Evolutionary conservation across 345 rosid genomes (phyloP).

Genomic region (Abelmoschus esculentus): DNA sequence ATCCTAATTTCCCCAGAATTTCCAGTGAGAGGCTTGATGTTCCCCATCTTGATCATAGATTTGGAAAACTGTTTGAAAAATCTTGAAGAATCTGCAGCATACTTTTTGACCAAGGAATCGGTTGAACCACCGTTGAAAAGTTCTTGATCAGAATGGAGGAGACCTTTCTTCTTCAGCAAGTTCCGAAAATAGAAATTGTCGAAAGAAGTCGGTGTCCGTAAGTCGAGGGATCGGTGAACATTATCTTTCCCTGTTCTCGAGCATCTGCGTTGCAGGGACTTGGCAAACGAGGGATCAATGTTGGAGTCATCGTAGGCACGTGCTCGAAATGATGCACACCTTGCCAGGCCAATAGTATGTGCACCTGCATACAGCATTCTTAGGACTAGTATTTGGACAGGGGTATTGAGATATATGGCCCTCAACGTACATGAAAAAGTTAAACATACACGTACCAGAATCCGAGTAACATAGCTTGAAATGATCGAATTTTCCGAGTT

Average conservation of each 20-base stretch:
- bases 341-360: constrained; percentile 29
- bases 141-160: constrained; percentile 32
- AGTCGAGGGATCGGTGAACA: constrained; percentile 14
- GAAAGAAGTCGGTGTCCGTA: constrained; percentile 3
- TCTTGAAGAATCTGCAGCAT: constrained; percentile 10
- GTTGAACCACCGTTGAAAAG: constrained; percentile 20
- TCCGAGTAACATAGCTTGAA: too few species aligned
- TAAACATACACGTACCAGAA: too few species aligned
- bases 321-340: constrained; percentile 20
- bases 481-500: background rate
- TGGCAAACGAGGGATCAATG: constrained; percentile 22
- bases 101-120: constrained; percentile 18
- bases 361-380: background rate
- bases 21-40: constrained; percentile 31
- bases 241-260: constrained; percentile 14
- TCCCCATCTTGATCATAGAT: constrained; percentile 39
- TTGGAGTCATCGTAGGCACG: constrained; percentile 28
- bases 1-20: constrained; percentile 28
- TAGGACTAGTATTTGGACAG: too few species aligned
- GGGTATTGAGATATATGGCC: too few species aligned
- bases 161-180: constrained; percentile 29
- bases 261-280: constrained; percentile 11
- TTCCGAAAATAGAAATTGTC: constrained; percentile 14
- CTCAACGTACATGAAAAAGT: too few species aligned
- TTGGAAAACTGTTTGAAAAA: constrained; percentile 28